These are phyloP conservation scores for Geranium brycei DNA, from an alignment of 345 rosid species.

Conservation along the genomic window DNA sequence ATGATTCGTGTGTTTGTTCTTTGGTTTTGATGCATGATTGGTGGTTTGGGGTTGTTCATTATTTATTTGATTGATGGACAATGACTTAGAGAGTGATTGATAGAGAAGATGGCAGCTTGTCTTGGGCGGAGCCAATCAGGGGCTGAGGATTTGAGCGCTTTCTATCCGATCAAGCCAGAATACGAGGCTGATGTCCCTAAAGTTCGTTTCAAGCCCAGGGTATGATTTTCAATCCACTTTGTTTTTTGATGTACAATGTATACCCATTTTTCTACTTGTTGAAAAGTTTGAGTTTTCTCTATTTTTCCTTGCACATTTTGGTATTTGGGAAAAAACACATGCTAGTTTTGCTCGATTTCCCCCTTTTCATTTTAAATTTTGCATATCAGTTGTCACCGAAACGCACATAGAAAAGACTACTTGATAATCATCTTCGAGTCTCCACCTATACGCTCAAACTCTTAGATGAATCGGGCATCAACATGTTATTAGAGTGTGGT, in stretches of 20 bases:
- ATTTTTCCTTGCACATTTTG: too few species aligned
- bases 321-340: too few species aligned
- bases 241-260: too few species aligned
- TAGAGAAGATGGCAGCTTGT: background rate
- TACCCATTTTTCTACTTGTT: background rate
- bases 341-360: too few species aligned
- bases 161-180: constrained; percentile 66
- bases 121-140: background rate
- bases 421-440: too few species aligned
- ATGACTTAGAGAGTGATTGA: background rate
- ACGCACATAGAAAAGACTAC: background rate
- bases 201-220: constrained; percentile 68
- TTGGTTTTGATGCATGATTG: too few species aligned
- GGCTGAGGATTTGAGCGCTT: constrained; percentile 39
- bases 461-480: too few species aligned
- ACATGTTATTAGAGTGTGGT: too few species aligned
- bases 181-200: constrained; percentile 52
- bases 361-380: background rate
- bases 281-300: background rate
- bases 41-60: too few species aligned
- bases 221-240: constrained; percentile 8
- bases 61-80: background rate
- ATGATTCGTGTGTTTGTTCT: background rate
- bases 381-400: too few species aligned
- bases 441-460: too few species aligned